Base-by-base conservation (phyloP, 2,329 filamentous ascomycete genomes). In the Arachnopeziza araneosa region DNA sequence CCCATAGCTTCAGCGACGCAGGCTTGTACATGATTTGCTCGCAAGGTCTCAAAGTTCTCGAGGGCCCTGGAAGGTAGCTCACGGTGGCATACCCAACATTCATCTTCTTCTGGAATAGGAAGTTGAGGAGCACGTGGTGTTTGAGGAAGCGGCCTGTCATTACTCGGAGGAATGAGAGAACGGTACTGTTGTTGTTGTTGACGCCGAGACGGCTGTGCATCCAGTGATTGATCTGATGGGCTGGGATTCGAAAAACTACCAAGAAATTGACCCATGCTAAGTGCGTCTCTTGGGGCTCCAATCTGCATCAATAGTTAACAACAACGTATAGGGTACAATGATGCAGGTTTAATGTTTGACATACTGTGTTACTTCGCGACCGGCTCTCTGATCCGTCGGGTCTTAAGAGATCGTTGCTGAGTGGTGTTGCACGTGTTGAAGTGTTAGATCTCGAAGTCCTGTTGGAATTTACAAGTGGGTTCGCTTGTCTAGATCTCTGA, bases 51-150 rank as follows among this genome's bases (percentile, higher is more conserved):
- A 59, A 76, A 83, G 62, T 85, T 79, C 1, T 79, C 72, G 1
- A 86, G 75, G 4, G 71, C 72, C 21, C 78, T 77, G 1, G 83
- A 80, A 0, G 89, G 88, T 2, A 92, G 78, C 73, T 91, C 88
- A 48, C 78, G 75, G 68, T 90, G 88, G 67, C 90, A 93, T 52
- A 93, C 82, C 0, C 89, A 89, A 63, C 90, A 93, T 68, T 91
- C 87, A 70, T 93, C 89, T 69, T 92, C 89, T 71, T 93, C 90
- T 6, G 80, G 78, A 68, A 83, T 79, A 59, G 81, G 83, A 1
- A 60, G 67, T 24, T 64, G 59, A 51, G 59, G 59, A 19, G 69
- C 62, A 7, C 66, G 61, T 22, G 64, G 61, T 52, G 55, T 9
- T 48, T 26, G 23, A 24, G 30, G 56, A n/a, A 54, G 22, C 17